Percentiles rank a stretch among this genome's conserved stretches.
Evolutionary conservation across 2,329 filamentous ascomycete species (phyloP).

Genomic region (Claviceps arundinis): DNA sequence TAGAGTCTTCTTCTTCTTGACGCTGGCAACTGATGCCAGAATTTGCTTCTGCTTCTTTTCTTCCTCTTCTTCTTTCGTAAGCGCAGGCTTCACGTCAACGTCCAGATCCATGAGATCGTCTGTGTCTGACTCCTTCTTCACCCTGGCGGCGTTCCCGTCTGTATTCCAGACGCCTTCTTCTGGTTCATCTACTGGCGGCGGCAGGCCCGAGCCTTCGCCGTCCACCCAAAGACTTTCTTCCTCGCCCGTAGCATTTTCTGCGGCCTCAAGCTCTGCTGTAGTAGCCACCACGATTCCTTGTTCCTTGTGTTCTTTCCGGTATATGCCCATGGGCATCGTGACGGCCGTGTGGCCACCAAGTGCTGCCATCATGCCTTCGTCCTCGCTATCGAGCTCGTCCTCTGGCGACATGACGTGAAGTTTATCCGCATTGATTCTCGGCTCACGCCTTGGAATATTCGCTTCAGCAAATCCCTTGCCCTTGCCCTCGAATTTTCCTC

Average conservation of each 20-base stretch:
- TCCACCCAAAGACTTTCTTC: constrained; percentile 35
- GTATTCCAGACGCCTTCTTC: constrained; percentile 33
- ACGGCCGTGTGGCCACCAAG: constrained; percentile 18
- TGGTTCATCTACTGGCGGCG: constrained; percentile 15
- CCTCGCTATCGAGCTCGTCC: constrained; percentile 32
- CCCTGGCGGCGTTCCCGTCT: constrained; percentile 20
- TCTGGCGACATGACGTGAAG: constrained; percentile 32
- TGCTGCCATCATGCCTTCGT: constrained; percentile 27
- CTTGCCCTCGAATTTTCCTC: constrained; percentile 20
- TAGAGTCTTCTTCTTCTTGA: constrained; percentile 12
- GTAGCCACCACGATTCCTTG: constrained; percentile 40
- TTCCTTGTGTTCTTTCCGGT: constrained; percentile 40
- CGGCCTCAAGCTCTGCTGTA: constrained; percentile 43
- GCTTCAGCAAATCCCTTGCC: constrained; percentile 26
- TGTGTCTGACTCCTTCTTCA: constrained; percentile 32
- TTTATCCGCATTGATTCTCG: constrained; percentile 43
- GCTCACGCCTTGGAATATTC: constrained; percentile 22
- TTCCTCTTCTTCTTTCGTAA: constrained; percentile 8
- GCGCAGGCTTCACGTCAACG: constrained; percentile 12
- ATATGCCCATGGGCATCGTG: constrained; percentile 42
- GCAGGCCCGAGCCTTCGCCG: constrained; percentile 16
- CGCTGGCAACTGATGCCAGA: constrained; percentile 8
- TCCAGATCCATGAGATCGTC: constrained; percentile 31
- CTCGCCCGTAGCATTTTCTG: constrained; percentile 31
- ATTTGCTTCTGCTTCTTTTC: constrained; percentile 10